Evolutionary conservation across 1,284 basidiomycete genomes (phyloP), one percentile per base, ranked within the genome.

Genomic region (Ganoderma sp.): DNA sequence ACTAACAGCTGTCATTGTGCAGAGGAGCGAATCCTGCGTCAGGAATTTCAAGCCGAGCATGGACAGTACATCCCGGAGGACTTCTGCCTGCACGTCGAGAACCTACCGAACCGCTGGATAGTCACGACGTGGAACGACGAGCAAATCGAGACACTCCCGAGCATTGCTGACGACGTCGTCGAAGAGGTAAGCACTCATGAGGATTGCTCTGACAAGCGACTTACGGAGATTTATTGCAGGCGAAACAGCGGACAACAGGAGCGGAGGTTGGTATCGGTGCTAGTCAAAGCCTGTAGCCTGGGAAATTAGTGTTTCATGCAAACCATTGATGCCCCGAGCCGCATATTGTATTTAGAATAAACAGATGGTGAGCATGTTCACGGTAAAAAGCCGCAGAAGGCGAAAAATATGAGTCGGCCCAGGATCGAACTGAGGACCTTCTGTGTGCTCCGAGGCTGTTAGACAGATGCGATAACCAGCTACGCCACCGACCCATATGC

Each of bases 391-490:
- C n/a, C 2, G 6, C 45, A 10, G 10, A 22, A 10, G n/a, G 6
- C 15, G 4, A 22, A 50, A 50, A 22, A 10, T 9, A 32, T 71
- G 70, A 70, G 72, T 71, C 70, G 70, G 68, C 72, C 72, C 72
- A 73, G 72, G 70, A 59, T 73, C 72, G 72, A 73, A 73, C 72
- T 73, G 70, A 71, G 70, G 70, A 71, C 70, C 70, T 71, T 71
- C 69, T 73, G 71, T 73, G 71, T 12, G 2, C 61, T 22, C 9
- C 0, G 9, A 22, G 43, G 14, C 3, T 87, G 85, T 87, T 87
- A 88, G 86, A 88, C 87, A 88, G 87, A 88, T 88, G 87, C 87
- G 87, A 88, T 88, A 89, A 90, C 89, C 89, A 90, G 89, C 89
- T 90, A 90, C 88, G 88, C 88, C 88, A 90, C 70, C 75, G 74